Conservation (phyloP, 2,329 filamentous ascomycete species). For the Botryotinia globosa region DNA sequence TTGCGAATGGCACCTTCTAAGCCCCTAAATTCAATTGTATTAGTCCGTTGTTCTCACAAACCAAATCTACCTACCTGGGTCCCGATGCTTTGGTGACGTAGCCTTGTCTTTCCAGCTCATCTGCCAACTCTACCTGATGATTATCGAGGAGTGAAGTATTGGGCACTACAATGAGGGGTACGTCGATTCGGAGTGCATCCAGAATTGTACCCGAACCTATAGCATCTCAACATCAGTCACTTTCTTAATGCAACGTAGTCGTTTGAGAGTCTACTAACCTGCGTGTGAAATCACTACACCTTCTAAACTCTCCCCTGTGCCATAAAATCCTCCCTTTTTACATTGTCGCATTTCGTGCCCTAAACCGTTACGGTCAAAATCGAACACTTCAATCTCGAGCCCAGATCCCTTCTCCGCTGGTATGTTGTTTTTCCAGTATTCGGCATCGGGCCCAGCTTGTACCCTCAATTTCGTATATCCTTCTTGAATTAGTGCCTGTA, state of each 20-base stretch:
- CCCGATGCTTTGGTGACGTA: conserved; percentile 58
- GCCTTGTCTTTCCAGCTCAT: conserved; percentile 68
- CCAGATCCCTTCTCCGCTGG: conserved; percentile 32
- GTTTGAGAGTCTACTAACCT: conserved; percentile 52
- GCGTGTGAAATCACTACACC: conserved; percentile 88
- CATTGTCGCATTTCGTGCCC: conserved; percentile 45
- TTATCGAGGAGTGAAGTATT: conserved; percentile 82
- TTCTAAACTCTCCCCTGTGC: conserved; percentile 47
- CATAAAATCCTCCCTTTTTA: conserved; percentile 39
- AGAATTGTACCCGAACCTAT: conserved; percentile 86
- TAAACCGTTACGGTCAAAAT: conserved; percentile 62
- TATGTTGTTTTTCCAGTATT: conserved; percentile 46
- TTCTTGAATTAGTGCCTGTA: conserved; percentile 54
- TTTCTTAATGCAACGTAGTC: neutral
- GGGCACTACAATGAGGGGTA: conserved; percentile 84
- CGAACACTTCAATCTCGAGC: conserved; percentile 59
- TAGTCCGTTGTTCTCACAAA: neutral
- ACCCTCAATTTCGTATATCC: conserved; percentile 71
- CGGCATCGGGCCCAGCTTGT: conserved; percentile 73
- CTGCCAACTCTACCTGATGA: conserved; percentile 84
- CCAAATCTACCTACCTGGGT: conserved; percentile 26
- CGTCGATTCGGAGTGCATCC: conserved; percentile 69
- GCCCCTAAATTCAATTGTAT: conserved; percentile 19
- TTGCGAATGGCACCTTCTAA: conserved; percentile 28
- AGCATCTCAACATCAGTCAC: conserved; percentile 3